Conservation (phyloP, 1,139 yeast species). For the Diutina sp. region DNA sequence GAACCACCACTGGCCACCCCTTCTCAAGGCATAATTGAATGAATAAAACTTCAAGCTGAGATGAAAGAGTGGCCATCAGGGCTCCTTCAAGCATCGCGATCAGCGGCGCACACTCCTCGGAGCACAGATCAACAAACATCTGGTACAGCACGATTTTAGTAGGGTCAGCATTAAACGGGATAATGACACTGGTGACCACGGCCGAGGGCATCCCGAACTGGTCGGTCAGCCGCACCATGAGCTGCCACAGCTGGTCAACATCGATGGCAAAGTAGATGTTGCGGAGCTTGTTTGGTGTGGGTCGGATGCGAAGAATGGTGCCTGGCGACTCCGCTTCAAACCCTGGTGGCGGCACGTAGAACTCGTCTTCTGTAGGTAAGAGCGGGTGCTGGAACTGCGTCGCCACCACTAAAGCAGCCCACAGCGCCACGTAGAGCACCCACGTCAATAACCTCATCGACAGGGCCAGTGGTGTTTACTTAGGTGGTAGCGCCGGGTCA, state of each 20-base stretch:
- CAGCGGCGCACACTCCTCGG: slow-evolving; percentile 6
- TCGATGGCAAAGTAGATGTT: slow-evolving; percentile 1
- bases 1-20: slow-evolving; percentile 8
- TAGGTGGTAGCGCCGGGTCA: too few species aligned
- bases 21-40: slow-evolving; percentile 5
- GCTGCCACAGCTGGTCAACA: slow-evolving; percentile 1
- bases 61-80: slow-evolving; percentile 3
- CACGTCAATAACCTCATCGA: not conserved
- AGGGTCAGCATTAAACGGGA: slow-evolving; percentile 7
- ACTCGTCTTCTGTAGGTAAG: not conserved
- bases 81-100: slow-evolving; percentile 6
- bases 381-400: not conserved
- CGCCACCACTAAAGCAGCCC: not conserved
- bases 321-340: not conserved
- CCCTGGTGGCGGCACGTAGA: not conserved
- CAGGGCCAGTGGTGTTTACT: too few species aligned
- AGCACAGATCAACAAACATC: slow-evolving; percentile 6
- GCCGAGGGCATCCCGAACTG: slow-evolving; percentile 18
- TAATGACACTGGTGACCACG: slow-evolving; percentile 8
- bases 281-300: not conserved
- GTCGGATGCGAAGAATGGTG: not conserved
- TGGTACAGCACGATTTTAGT: slow-evolving; percentile 6
- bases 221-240: slow-evolving; percentile 17
- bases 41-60: slow-evolving; percentile 5
- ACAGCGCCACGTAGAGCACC: not conserved